Percentiles rank a stretch among this genome's conserved stretches.
Evolutionary conservation across 75 land plant species (phyloP).

Genomic region (Picea sitchensis): DNA sequence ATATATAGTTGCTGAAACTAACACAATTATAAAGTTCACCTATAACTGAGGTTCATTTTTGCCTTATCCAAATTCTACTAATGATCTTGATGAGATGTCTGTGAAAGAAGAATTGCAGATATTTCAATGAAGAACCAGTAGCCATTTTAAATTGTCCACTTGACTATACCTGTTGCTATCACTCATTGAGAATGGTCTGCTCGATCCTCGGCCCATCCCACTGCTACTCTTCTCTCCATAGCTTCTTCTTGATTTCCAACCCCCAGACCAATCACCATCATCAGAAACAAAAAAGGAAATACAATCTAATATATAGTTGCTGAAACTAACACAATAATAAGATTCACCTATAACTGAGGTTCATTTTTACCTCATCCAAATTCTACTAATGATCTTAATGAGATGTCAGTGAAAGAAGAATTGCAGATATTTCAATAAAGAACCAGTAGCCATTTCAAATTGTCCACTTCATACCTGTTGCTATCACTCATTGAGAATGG

Average conservation of each 20-base stretch:
- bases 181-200: not conserved
- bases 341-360: not conserved
- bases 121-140: not conserved
- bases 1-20: not conserved
- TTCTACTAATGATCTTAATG: not conserved
- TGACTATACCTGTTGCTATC: slow-evolving; percentile 7
- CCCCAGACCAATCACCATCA: slow-evolving; percentile 43
- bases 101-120: not conserved
- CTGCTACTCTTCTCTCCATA: slow-evolving; percentile 21
- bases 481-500: not conserved
- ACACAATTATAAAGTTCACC: not conserved
- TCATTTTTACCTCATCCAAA: not conserved
- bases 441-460: no score
- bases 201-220: not conserved
- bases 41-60: not conserved
- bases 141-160: not conserved
- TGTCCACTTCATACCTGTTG: slow-evolving; percentile 5
- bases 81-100: not conserved
- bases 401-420: not conserved
- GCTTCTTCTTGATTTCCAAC: slow-evolving; percentile 28
- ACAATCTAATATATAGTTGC: not conserved
- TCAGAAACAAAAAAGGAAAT: not conserved
- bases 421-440: not conserved
- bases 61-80: not conserved
- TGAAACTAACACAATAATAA: not conserved